phyloP scores from a whole-genome alignment of 129 eudicot species.

The Ambrosia artemisiifolia region DNA sequence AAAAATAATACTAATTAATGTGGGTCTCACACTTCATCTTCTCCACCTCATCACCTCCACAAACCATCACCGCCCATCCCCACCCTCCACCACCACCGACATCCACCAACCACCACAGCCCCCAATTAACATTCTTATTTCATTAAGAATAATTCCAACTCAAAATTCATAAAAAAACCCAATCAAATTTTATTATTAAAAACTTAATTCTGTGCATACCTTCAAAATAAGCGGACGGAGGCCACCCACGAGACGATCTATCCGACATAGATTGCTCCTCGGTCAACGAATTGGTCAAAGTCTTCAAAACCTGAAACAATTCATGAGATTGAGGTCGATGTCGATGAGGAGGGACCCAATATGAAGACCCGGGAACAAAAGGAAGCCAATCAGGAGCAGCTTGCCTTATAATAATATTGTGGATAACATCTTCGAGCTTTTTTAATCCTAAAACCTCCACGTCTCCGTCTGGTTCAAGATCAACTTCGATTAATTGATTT shows the following conservation, averaged over 20 bases:
- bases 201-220: too few species aligned
- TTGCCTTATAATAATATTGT: conserved; percentile 38
- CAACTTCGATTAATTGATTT: conserved; percentile 43
- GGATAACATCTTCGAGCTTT: conserved; percentile 50
- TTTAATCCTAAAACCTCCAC: conserved; percentile 35
- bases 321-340: conserved; percentile 22
- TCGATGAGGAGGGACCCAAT: conserved; percentile 56
- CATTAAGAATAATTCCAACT: background rate
- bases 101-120: too few species aligned
- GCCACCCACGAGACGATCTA: conserved; percentile 44
- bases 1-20: too few species aligned
- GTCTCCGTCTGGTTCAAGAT: conserved; percentile 41
- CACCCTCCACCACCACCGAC: too few species aligned
- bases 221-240: conserved; percentile 41
- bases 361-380: conserved; percentile 52
- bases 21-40: too few species aligned
- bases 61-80: too few species aligned
- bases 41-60: too few species aligned
- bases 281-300: conserved; percentile 24
- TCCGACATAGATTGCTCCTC: conserved; percentile 33
- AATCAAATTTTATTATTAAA: background rate
- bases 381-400: conserved; percentile 67
- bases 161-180: background rate
- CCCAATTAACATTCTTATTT: background rate
- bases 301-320: conserved; percentile 17